Evolutionary conservation across 2,329 filamentous ascomycete genomes (phyloP), one percentile per base, ranked within the genome.

Genomic region (Ascosphaera acerosa): DNA sequence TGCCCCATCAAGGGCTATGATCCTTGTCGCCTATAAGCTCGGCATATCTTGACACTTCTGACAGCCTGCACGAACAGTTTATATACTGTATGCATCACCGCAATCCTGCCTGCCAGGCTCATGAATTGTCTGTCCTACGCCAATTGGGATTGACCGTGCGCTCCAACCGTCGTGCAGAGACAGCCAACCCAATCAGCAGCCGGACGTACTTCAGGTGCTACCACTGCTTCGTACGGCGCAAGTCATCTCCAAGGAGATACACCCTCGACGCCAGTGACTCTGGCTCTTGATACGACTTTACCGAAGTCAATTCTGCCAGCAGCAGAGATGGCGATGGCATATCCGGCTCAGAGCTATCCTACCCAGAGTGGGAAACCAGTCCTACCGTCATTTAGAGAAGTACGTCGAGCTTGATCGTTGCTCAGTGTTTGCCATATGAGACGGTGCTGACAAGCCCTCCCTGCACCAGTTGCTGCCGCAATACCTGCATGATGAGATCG

Each of bases 401-500:
- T 52, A 37, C 41, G 46, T 33, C 15, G 2, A 18, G 22, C 15
- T 28, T 12, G 26, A 10, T 29, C 10, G 14, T 29, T 15, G 17
- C 16, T 29, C 18, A 3, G 10, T 19, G 4, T 17, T 31, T 22
- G 14, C 4, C 4, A 27, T 18, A 18, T 18, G 33, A 33, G 18
- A 35, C 31, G 16, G 10, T 14, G 10, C 2, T 23, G 4, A 23
- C 12, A 7, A 23, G n/a, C n/a, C n/a, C n/a, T n/a, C 12, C 20
- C 7, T 10, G 10, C 12, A 18, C 6, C 30, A 54, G 51, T 41
- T 54, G 9, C 48, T 54, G 10, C 51, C 51, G 16, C 42, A 49
- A 34, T 48, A 54, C 36, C 43, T 54, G 6, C 51, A 53, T 35
- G 49, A 52, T 36, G 51, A 52, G 36, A 54, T 54, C 35, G 51